phyloP scores from a whole-genome alignment of 1,284 basidiomycete genomes.

The Thelephora terrestris region DNA sequence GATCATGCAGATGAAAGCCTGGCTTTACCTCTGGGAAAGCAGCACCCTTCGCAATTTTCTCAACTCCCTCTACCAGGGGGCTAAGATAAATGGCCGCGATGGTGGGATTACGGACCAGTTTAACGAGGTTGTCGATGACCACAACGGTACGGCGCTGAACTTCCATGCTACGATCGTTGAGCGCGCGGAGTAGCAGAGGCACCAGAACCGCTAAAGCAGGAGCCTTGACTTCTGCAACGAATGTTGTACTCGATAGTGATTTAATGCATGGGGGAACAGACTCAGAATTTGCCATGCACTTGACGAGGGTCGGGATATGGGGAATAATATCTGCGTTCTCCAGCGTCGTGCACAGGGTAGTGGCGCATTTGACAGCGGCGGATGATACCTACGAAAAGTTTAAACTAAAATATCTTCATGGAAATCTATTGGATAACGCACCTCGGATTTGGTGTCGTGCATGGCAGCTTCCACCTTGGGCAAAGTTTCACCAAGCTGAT shows the following conservation, averaged over 20 bases:
- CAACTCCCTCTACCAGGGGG: constrained; percentile 83
- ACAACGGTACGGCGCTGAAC: constrained; percentile 84
- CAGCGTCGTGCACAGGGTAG: constrained; percentile 83
- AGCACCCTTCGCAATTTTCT: constrained; percentile 84
- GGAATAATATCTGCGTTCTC: constrained; percentile 91
- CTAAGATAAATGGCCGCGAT: constrained; percentile 88
- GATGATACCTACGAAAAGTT: constrained; percentile 58
- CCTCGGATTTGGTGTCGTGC: constrained; percentile 97
- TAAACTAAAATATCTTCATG: background rate
- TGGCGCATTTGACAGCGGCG: constrained; percentile 90
- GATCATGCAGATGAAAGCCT: constrained; percentile 5
- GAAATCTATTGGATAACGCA: constrained; percentile 23
- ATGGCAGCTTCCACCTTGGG: constrained; percentile 87
- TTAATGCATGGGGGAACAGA: constrained; percentile 92
- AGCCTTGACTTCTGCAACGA: constrained; percentile 94
- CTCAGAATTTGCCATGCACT: constrained; percentile 89
- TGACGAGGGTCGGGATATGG: constrained; percentile 87
- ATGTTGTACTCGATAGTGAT: constrained; percentile 88
- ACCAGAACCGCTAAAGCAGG: constrained; percentile 95
- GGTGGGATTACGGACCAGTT: constrained; percentile 88
- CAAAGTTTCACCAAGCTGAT: constrained; percentile 74
- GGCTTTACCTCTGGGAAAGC: constrained; percentile 85
- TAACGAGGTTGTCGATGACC: constrained; percentile 95
- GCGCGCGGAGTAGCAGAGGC: constrained; percentile 83
- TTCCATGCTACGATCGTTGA: constrained; percentile 96